Conservation (phyloP, 495 filamentous ascomycete genomes). For the Hyaloscypha hepaticicola region DNA sequence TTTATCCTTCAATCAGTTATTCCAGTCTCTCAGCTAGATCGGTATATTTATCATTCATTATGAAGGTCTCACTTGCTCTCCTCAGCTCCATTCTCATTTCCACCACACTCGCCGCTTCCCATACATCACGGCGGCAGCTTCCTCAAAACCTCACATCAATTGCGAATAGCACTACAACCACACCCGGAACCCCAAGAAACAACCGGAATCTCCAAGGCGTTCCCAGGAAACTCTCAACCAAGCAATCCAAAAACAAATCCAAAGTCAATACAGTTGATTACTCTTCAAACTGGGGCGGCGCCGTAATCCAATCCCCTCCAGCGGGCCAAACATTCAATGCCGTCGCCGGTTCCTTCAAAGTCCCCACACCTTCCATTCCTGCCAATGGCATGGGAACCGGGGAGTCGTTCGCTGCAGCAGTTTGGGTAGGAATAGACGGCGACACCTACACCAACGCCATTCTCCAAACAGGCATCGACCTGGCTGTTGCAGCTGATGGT, state of each 20-base stretch:
- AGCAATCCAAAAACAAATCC: constrained; percentile 1
- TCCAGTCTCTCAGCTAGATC: not conserved
- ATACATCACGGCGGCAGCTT: not conserved
- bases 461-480: constrained; percentile 61
- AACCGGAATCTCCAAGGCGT: not conserved
- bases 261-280: constrained; percentile 35
- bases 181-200: too few relatives aligned
- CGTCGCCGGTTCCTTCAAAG: constrained; percentile 52
- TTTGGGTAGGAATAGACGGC: constrained; percentile 66
- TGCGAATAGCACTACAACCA: not conserved
- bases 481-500: constrained; percentile 42
- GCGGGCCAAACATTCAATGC: constrained; percentile 46
- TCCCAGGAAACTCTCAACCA: not conserved
- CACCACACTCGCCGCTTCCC: not conserved
- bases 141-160: not conserved
- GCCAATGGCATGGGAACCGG: constrained; percentile 3
- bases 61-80: not conserved
- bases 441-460: constrained; percentile 57
- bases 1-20: not conserved
- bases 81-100: not conserved
- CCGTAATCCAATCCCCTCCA: constrained; percentile 44
- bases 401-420: constrained; percentile 42
- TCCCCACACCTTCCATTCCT: constrained; percentile 1
- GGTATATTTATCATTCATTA: not conserved
- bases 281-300: constrained; percentile 61